Conservation (phyloP, 2,329 filamentous ascomycete genomes). For the Aspergillus sp. region DNA sequence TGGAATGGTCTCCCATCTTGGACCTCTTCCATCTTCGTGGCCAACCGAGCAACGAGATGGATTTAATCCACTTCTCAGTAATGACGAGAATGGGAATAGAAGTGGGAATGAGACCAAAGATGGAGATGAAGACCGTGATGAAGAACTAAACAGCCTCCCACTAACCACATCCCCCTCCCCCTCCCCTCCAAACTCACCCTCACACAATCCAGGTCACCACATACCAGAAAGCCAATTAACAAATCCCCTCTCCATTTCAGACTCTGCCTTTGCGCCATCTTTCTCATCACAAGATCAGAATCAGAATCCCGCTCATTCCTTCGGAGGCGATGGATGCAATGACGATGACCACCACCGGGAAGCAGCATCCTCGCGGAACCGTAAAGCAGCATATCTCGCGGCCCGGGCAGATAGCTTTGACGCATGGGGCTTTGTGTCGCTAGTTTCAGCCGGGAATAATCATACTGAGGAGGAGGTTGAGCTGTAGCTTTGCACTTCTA, state of each 20-base stretch:
- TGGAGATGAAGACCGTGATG: background rate
- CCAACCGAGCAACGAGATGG: constrained; percentile 8
- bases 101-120: background rate
- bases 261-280: constrained; percentile 8
- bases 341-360: background rate
- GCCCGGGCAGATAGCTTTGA: constrained; percentile 35
- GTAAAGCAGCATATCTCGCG: constrained; percentile 33
- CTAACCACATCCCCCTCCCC: background rate
- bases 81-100: background rate
- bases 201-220: background rate
- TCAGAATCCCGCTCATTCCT: background rate
- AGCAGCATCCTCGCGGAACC: constrained; percentile 6
- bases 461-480: constrained; percentile 37
- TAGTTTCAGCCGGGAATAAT: constrained; percentile 38
- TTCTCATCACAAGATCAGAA: constrained; percentile 3
- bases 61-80: background rate
- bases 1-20: constrained; percentile 8
- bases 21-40: constrained; percentile 22
- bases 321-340: background rate
- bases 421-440: constrained; percentile 34
- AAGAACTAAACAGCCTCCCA: background rate
- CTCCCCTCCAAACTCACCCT: background rate
- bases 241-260: constrained; percentile 9
- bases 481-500: constrained; percentile 19
- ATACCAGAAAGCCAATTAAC: background rate